These are phyloP conservation scores for Gilbertella persicaria DNA, from an alignment of 371 early-diverging fungal species.

Conservation along the genomic window DNA sequence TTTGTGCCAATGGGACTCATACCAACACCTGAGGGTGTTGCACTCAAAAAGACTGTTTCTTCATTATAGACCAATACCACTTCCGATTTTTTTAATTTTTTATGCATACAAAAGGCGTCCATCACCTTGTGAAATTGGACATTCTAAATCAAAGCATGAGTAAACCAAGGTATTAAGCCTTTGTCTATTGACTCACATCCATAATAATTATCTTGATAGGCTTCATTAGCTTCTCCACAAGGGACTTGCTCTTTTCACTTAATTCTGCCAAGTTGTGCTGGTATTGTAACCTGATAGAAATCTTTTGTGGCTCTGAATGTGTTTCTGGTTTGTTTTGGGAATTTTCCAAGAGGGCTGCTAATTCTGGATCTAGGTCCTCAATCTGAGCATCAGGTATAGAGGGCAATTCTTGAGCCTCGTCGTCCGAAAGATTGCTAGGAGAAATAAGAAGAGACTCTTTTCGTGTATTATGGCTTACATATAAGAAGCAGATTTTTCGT, in stretches of 20 bases:
- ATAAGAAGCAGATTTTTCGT: too few species aligned
- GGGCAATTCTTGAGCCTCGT: neutral
- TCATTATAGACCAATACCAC: slow-evolving; percentile 37
- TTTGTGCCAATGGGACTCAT: slow-evolving; percentile 26
- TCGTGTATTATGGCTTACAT: neutral
- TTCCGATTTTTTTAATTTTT: slow-evolving; percentile 27
- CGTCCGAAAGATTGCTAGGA: neutral
- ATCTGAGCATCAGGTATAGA: slow-evolving; percentile 1
- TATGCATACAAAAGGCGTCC: slow-evolving; percentile 27
- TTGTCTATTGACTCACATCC: slow-evolving; percentile 29
- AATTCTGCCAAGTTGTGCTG: slow-evolving; percentile 4
- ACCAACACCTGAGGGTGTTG: slow-evolving; percentile 40
- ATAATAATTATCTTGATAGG: slow-evolving; percentile 36
- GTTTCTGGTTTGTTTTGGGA: neutral
- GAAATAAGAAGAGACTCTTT: neutral
- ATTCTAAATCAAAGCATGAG: slow-evolving; percentile 20
- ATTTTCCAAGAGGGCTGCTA: slow-evolving; percentile 14
- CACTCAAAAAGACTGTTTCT: slow-evolving; percentile 30
- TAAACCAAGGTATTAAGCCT: neutral
- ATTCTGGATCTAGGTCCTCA: slow-evolving; percentile 45
- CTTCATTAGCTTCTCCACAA: slow-evolving; percentile 19
- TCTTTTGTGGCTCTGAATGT: slow-evolving; percentile 23
- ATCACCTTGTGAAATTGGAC: slow-evolving; percentile 35
- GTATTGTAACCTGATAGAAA: slow-evolving; percentile 35
- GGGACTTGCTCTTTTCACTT: neutral